phyloP scores from a whole-genome alignment of 352 stramenopile species.

The Phytopythium delawarense region DNA sequence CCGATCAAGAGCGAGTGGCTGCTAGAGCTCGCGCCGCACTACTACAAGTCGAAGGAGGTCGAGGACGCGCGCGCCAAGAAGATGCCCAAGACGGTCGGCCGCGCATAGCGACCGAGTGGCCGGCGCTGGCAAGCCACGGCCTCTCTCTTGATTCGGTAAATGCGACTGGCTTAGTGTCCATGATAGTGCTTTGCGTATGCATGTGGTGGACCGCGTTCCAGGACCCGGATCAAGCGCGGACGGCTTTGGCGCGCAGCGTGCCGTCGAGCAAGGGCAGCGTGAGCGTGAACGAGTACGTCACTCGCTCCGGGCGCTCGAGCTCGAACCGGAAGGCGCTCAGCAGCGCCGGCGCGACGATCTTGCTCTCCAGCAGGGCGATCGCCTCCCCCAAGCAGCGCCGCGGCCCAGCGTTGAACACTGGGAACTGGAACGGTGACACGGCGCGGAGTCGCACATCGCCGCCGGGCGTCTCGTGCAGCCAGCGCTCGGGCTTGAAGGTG shows the following conservation, averaged over 20 bases:
- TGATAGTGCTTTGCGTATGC: not conserved
- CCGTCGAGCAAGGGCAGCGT: conserved; percentile 27
- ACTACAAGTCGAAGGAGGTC: conserved; percentile 98
- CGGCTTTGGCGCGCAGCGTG: not conserved
- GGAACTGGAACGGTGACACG: conserved; percentile 58
- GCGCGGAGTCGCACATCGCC: conserved; percentile 16
- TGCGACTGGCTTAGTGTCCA: not conserved
- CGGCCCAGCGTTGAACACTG: conserved; percentile 62
- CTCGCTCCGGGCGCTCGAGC: conserved; percentile 20
- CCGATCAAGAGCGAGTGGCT: conserved; percentile 98
- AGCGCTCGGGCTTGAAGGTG: conserved; percentile 63
- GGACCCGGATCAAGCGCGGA: not conserved
- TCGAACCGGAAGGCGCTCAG: conserved; percentile 59
- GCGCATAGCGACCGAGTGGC: conserved; percentile 13
- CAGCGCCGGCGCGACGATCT: conserved; percentile 51
- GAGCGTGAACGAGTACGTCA: conserved; percentile 46
- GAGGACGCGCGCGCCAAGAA: conserved; percentile 95
- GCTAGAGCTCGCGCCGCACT: conserved; percentile 98
- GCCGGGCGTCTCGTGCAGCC: conserved; percentile 33
- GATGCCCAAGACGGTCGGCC: conserved; percentile 90
- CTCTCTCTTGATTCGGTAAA: not conserved
- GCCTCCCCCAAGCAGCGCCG: conserved; percentile 64
- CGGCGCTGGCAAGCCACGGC: not conserved
- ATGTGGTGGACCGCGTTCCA: not conserved
- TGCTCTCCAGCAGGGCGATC: conserved; percentile 81